These are phyloP conservation scores for Nannochloris sp. DNA, from an alignment of 139 green algal species.

Conservation along the genomic window DNA sequence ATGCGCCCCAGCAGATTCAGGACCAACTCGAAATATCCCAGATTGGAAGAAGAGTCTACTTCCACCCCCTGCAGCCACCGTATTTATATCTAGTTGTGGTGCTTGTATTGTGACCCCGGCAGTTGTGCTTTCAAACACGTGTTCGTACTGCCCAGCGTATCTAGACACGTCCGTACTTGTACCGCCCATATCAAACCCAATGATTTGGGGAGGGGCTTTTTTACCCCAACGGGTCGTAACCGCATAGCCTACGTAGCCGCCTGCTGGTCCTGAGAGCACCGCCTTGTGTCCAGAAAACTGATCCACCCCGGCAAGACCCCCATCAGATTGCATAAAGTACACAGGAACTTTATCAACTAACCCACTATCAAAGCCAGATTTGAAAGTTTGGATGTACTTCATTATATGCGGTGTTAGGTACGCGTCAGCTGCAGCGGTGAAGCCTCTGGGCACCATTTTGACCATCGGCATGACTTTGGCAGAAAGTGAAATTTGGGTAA, in stretches of 20 bases:
- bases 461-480: slow-evolving; percentile 90
- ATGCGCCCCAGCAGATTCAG: slow-evolving; percentile 89
- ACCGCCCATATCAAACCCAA: slow-evolving; percentile 98
- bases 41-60: slow-evolving; percentile 67
- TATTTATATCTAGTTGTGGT: slow-evolving; percentile 98
- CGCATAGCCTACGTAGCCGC: slow-evolving; percentile 84
- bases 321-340: slow-evolving; percentile 72
- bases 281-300: slow-evolving; percentile 87
- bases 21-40: slow-evolving; percentile 68
- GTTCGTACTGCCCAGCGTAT: slow-evolving; percentile 79
- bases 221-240: slow-evolving; percentile 65
- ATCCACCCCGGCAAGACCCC: slow-evolving; percentile 63
- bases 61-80: slow-evolving; percentile 90
- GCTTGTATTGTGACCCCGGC: slow-evolving; percentile 79
- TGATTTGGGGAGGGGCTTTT: slow-evolving; percentile 54
- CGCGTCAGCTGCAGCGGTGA: slow-evolving; percentile 91
- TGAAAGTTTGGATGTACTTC: slow-evolving; percentile 70
- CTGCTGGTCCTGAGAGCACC: slow-evolving; percentile 89
- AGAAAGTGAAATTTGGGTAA: slow-evolving; percentile 71
- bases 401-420: slow-evolving; percentile 93
- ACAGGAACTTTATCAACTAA: slow-evolving; percentile 54
- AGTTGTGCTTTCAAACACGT: slow-evolving; percentile 90
- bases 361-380: slow-evolving; percentile 74
- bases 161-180: slow-evolving; percentile 85
- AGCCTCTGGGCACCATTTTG: slow-evolving; percentile 92